A percentile compares a stretch with the other conserved stretches of the same genome.
These are phyloP conservation scores for Exophiala sp. DNA, from an alignment of 2,329 filamentous ascomycete species.

Conservation along the genomic window DNA sequence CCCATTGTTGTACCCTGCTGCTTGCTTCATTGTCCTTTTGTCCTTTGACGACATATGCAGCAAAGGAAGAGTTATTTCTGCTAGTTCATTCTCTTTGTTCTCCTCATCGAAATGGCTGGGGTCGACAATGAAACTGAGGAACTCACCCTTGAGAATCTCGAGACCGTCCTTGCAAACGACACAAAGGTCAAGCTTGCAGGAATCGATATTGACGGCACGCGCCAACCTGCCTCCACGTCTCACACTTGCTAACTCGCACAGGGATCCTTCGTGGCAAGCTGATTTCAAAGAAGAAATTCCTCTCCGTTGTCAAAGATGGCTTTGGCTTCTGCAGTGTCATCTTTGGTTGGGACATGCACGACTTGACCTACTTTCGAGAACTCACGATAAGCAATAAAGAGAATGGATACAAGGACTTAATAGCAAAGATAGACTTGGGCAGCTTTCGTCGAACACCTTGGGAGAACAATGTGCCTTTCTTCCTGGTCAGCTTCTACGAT, in stretches of 20 bases:
- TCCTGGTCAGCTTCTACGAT: constrained; percentile 78
- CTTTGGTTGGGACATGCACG: constrained; percentile 97
- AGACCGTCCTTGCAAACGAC: constrained; percentile 66
- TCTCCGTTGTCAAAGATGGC: constrained; percentile 73
- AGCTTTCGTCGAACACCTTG: constrained; percentile 83
- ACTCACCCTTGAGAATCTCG: constrained; percentile 64
- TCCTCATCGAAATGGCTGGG: constrained; percentile 12
- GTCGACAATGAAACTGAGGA: constrained; percentile 13
- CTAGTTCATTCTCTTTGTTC: not conserved
- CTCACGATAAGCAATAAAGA: constrained; percentile 83
- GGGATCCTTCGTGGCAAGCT: constrained; percentile 78
- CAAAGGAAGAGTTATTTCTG: not conserved
- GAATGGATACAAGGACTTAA: constrained; percentile 82
- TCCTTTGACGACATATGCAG: not conserved
- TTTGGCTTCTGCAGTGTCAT: constrained; percentile 94
- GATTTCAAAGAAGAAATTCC: constrained; percentile 88
- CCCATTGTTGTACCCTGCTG: not conserved
- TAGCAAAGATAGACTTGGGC: constrained; percentile 74
- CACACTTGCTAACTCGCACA: constrained; percentile 12
- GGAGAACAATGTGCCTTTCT: constrained; percentile 83
- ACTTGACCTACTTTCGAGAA: constrained; percentile 81
- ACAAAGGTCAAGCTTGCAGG: constrained; percentile 82
- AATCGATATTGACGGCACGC: constrained; percentile 72
- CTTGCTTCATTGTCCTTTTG: not conserved
- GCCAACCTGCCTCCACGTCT: not conserved